Evolutionary conservation across 257 asterid species (phyloP), one percentile per base, ranked within the genome.

Genomic region (Solanum lignicaule): DNA sequence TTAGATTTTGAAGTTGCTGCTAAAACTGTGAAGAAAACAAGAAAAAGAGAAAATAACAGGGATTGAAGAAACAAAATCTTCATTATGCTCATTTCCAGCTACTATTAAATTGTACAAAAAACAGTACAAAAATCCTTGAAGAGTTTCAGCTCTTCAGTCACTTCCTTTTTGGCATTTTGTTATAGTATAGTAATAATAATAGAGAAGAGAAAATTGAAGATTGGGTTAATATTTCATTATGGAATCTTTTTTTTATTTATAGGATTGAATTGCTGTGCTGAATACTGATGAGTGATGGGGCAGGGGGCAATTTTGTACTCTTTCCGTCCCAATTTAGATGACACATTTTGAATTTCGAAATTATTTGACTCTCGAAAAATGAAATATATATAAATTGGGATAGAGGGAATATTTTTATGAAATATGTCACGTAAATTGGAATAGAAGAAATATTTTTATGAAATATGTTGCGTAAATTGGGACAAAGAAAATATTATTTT

Each of bases 1-100:
- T 41, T 91, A 85, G 94, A 71, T 36, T 29, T 82, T 14, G 88
- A 68, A 39, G 93, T 23, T 86, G 93, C 93, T 20, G 92, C 93
- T 65, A 88, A 88, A 33, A 39, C 75, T 46, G 90, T 68, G 89
- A 88, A 90, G 90, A 87, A 84, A 88, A 88, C 60, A 46, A 94
- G 83, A 23, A 25, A 78, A 85, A 89, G 85, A 71, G 68, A 78
- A 58, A 78, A 87, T 71, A 93, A 58, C 2, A 87, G 13, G 83
- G 43, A 89, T 38, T 89, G 74, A 90, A 90, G 12, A n/a, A 33
- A 52, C 73, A 89, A 38, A 83, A 90, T 89, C 75, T 78, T 88
- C 36, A 83, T n/a, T 48, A 5, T 74, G 68, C 52, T 43, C 6
- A 27, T 86, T 10, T 66, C 12, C 0, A 27, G 35, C 79, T 68